Percentiles rank a stretch among this genome's conserved stretches.
Conservation (phyloP, 345 rosid species). For the Lepidium africanum region DNA sequence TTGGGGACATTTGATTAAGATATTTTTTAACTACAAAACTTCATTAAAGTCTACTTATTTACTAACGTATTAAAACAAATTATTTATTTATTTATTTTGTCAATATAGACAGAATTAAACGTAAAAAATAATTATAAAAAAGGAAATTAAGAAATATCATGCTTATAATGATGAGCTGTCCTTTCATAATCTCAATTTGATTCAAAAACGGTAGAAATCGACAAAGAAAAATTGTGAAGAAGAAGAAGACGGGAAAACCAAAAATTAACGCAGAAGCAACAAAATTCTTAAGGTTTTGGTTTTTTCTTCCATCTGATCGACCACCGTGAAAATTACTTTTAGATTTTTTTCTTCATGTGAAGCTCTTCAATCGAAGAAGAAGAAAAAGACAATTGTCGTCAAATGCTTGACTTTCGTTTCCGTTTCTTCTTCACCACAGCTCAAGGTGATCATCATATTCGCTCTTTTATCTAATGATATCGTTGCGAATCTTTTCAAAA, state of each 20-base stretch:
- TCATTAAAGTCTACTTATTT: neutral
- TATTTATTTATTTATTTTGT: no score
- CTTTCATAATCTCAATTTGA: constrained; percentile 7
- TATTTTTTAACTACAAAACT: neutral
- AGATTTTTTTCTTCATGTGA: neutral
- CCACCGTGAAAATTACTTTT: neutral
- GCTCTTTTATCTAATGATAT: neutral
- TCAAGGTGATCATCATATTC: constrained; percentile 29
- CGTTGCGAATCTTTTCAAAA: neutral
- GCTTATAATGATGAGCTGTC: constrained; percentile 23
- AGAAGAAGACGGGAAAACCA: neutral
- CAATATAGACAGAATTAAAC: no score
- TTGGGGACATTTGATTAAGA: neutral
- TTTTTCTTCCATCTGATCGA: constrained; percentile 5
- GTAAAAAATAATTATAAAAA: no score
- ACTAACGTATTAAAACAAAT: no score
- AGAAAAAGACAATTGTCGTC: constrained; percentile 14
- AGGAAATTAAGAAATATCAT: neutral
- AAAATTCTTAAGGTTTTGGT: neutral
- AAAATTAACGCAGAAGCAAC: neutral
- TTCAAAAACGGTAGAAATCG: constrained; percentile 21
- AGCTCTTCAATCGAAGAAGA: constrained; percentile 5
- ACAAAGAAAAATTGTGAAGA: neutral
- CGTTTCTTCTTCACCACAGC: constrained; percentile 17
- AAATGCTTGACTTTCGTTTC: constrained; percentile 31